Conservation (phyloP, 139 green algal species). For the Coccomyxa sp. region DNA sequence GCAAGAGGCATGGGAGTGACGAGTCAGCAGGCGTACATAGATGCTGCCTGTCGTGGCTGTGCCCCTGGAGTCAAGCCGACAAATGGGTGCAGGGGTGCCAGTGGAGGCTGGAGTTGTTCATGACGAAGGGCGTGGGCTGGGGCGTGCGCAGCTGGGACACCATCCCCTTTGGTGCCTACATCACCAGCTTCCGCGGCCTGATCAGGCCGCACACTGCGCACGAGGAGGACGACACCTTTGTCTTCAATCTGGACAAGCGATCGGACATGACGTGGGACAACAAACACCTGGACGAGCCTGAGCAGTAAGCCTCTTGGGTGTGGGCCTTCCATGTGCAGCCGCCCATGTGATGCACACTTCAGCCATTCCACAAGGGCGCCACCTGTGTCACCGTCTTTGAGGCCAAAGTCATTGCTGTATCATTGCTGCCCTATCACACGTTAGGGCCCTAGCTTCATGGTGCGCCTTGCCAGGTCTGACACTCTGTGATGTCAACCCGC, state of each 20-base stretch:
- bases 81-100: slow-evolving; percentile 12
- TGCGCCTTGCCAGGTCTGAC: background rate
- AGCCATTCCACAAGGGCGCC: too few relatives aligned
- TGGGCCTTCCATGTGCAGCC: background rate
- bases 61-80: too few relatives aligned
- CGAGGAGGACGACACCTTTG: slow-evolving; percentile 14
- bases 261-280: slow-evolving; percentile 22
- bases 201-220: background rate
- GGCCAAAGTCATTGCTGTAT: background rate
- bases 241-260: slow-evolving; percentile 17
- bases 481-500: background rate
- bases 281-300: background rate
- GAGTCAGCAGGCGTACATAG: background rate
- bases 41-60: background rate
- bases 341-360: background rate
- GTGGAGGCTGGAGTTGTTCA: slow-evolving; percentile 51
- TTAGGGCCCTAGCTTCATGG: background rate
- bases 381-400: too few relatives aligned
- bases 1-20: background rate
- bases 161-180: slow-evolving; percentile 34
- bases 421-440: background rate
- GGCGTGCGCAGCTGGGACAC: slow-evolving; percentile 47
- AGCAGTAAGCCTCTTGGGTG: background rate
- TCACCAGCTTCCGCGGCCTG: slow-evolving; percentile 32
- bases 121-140: slow-evolving; percentile 36